phyloP scores from a whole-genome alignment of 257 asterid species.

The Penstemon davidsonii region DNA sequence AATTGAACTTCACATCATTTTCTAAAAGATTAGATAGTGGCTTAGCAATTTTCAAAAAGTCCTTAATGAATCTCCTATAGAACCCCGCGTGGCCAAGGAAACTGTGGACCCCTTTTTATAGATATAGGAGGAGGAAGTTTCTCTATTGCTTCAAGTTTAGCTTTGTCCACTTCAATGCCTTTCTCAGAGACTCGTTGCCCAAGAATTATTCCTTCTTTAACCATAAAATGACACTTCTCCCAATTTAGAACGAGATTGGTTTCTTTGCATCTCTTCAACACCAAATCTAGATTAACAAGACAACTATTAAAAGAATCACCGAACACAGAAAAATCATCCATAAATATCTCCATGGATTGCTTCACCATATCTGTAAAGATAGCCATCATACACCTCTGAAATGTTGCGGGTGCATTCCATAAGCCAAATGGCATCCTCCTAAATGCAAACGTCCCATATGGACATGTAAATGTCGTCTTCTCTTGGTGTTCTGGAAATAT shows the following conservation, averaged over 20 bases:
- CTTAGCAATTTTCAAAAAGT: background rate
- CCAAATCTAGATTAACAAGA: background rate
- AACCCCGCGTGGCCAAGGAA: constrained; percentile 3
- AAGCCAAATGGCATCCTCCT: constrained; percentile 16
- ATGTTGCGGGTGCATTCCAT: constrained; percentile 1
- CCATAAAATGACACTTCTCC: constrained; percentile 22
- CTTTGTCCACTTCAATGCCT: background rate
- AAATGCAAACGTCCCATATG: constrained; percentile 5
- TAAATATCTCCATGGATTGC: background rate
- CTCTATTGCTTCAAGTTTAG: background rate
- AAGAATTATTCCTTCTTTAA: constrained; percentile 3
- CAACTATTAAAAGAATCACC: background rate
- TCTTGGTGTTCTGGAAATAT: background rate
- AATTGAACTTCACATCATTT: background rate
- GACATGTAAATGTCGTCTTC: background rate
- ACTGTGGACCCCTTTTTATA: background rate
- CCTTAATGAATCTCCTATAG: background rate
- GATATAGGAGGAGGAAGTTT: background rate
- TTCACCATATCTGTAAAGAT: background rate
- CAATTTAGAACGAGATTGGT: background rate
- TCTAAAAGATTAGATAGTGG: background rate
- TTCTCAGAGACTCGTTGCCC: background rate
- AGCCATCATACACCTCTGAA: constrained; percentile 13
- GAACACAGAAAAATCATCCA: constrained; percentile 17
- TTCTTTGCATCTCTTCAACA: background rate